Conservation (phyloP, 2,329 filamentous ascomycete genomes). For the Scedosporium apiospermum region DNA sequence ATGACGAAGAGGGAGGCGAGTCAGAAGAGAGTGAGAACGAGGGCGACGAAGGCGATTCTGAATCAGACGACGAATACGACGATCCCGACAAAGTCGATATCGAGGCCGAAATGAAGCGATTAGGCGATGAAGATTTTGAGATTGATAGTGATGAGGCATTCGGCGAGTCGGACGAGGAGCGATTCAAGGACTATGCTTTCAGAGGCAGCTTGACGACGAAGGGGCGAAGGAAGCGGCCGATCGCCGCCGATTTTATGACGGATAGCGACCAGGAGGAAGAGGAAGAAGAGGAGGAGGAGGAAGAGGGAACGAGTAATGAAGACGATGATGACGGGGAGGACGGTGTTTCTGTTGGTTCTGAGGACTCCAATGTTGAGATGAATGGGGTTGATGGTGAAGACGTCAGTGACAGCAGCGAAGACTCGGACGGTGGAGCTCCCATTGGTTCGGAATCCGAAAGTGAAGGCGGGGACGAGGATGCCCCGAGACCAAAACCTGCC, state of each 20-base stretch:
- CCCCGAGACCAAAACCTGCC: slow-evolving; percentile 18
- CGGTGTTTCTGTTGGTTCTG: slow-evolving; percentile 22
- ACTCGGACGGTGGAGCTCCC: slow-evolving; percentile 8
- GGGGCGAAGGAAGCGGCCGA: slow-evolving; percentile 29
- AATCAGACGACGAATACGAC: slow-evolving; percentile 37
- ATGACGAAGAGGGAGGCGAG: slow-evolving; percentile 19
- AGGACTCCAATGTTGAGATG: slow-evolving; percentile 22
- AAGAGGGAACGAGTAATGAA: slow-evolving; percentile 24
- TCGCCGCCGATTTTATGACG: slow-evolving; percentile 49
- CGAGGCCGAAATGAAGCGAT: slow-evolving; percentile 34
- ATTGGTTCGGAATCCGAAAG: slow-evolving; percentile 25
- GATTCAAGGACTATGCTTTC: slow-evolving; percentile 64
- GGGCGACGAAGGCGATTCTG: slow-evolving; percentile 28
- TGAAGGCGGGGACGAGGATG: slow-evolving; percentile 17
- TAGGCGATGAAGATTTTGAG: slow-evolving; percentile 45
- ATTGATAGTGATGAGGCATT: slow-evolving; percentile 63
- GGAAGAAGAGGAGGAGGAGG: slow-evolving; percentile 17
- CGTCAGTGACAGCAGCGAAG: slow-evolving; percentile 24
- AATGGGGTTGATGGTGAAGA: slow-evolving; percentile 23
- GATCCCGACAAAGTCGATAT: slow-evolving; percentile 48
- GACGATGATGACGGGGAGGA: slow-evolving; percentile 24
- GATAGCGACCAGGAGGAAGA: slow-evolving; percentile 30
- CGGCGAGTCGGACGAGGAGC: slow-evolving; percentile 74
- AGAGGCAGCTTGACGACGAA: slow-evolving; percentile 44
- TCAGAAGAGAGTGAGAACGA: slow-evolving; percentile 41